phyloP scores from a whole-genome alignment of 2,329 filamentous ascomycete genomes.

The Helminthosporium solani region DNA sequence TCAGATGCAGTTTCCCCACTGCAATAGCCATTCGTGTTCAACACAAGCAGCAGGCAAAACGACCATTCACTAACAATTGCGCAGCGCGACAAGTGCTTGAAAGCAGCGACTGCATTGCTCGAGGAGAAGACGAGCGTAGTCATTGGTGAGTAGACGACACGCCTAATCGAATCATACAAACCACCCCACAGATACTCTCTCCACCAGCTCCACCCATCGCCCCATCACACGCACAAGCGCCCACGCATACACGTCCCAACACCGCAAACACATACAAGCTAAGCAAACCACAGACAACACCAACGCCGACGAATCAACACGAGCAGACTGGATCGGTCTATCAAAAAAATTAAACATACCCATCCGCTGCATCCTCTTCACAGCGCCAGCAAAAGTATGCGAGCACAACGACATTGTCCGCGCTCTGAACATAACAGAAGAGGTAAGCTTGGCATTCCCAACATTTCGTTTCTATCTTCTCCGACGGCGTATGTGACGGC shows the following conservation, averaged over 20 bases:
- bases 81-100: slow-evolving; percentile 65
- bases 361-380: slow-evolving; percentile 85
- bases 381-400: slow-evolving; percentile 65
- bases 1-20: too few species aligned
- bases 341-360: slow-evolving; percentile 70
- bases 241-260: too few species aligned
- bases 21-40: slow-evolving; percentile 5
- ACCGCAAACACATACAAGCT: slow-evolving; percentile 10
- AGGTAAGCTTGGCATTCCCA: slow-evolving; percentile 34
- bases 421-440: slow-evolving; percentile 54
- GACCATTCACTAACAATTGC: slow-evolving; percentile 36
- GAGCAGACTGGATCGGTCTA: slow-evolving; percentile 75
- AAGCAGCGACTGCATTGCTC: slow-evolving; percentile 67
- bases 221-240: not conserved
- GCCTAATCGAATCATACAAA: slow-evolving; percentile 14
- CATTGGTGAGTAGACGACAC: slow-evolving; percentile 62
- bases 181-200: slow-evolving; percentile 2
- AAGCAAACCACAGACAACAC: slow-evolving; percentile 73
- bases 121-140: slow-evolving; percentile 67
- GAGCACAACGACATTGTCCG: slow-evolving; percentile 89
- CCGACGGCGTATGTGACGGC: too few species aligned
- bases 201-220: not conserved
- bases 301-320: slow-evolving; percentile 78
- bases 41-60: not conserved
- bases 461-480: slow-evolving; percentile 9